Base-by-base conservation (phyloP, 305 asterid genomes). In the Andrographis paniculata region DNA sequence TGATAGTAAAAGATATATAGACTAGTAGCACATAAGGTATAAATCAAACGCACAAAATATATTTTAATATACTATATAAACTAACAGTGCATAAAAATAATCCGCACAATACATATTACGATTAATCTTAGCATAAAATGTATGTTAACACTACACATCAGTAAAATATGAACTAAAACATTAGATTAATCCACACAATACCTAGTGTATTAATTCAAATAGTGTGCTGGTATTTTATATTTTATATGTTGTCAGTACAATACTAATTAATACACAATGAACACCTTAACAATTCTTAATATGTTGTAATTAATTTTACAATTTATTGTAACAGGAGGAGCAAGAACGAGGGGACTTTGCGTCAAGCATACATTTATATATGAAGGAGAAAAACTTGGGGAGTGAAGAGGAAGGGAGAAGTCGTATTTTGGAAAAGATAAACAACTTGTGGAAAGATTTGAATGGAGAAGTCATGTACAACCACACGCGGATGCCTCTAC, bases 341-440 rank as follows among this genome's bases (percentile, higher is more conserved):
- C 45, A 74, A 64, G 84, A 84, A 51, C 75, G 87, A 36, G 93
- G 95, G 0, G 93, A 84, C 18, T 47, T 78, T 19, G 54, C 79
- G 0, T 76, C 88, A n/a, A 72, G 89, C 65, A 76, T 84, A 44
- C 66, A 52, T 0, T 41, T 75, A 30, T 50, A 64, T 47, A 76
- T 81, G 77, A 64, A 17, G 24, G 95, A 84, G 65, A 68, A 71
- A 12, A 52, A 64, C 21, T 19, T 79, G 19, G 37, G 10, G 7
- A 60, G 65, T 0, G 91, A 78, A 22, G 82, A 68, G 13, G 93
- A 78, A 19, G 82, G 73, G 1, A 69, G 82, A 63, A 45, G 51
- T 15, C 41, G 62, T 27, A 60, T 81, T 8, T 22, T 51, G 53
- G 48, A 68, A 20, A 69, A 68, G 23, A 78, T 78, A 52, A 13